Evolutionary conservation across 352 stramenopile species (phyloP), one percentile per base, ranked within the genome.

Genomic region (Globisporangium rhizosaccharum): DNA sequence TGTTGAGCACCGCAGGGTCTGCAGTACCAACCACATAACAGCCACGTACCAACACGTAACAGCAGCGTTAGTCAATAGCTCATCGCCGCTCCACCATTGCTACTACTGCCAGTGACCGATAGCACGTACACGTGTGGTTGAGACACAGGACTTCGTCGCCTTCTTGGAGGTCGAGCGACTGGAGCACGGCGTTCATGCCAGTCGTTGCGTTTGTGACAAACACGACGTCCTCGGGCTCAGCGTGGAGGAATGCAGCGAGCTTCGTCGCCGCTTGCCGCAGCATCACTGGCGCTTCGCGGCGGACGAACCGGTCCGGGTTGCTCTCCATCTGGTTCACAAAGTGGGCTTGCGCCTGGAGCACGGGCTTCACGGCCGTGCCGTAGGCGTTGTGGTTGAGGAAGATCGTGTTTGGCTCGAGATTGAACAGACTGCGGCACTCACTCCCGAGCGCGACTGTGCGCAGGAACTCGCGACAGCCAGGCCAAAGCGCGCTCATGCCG

Each of bases 301-400:
- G 81, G 63, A 92, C 79, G 65, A 92, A 94, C n/a, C 83, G 72
- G 61, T 94, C 85, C 5, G 85, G 85, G 41, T 92, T 92, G 66
- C 78, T 79, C 67, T 94, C 85, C 85, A 94, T 92, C 71, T 88
- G 82, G 70, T 90, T 91, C 25, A 92, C 82, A 59, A 92, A 92
- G 61, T 92, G 79, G 14, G 82, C 83, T 26, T 94, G 85, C 33
- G 85, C 85, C 61, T 90, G 80, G 54, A 94, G 81, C 17, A 94
- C 85, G 54, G 77, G 73, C 59, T 86, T 87, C 20, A 76, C 79
- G 0, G 85, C 71, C 49, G 85, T 85, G 57, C 85, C 85, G 62
- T 86, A 94, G 33, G 78, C 76, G 66, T 90, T 91, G 53, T 92
- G 85, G 65, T 94, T 94, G 44, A 94, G 76, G 53, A 92, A 92